Evolutionary conservation across 148 eudicot genomes (phyloP), one percentile per base, ranked within the genome.

Genomic region (Rhododendron ferrugineum): DNA sequence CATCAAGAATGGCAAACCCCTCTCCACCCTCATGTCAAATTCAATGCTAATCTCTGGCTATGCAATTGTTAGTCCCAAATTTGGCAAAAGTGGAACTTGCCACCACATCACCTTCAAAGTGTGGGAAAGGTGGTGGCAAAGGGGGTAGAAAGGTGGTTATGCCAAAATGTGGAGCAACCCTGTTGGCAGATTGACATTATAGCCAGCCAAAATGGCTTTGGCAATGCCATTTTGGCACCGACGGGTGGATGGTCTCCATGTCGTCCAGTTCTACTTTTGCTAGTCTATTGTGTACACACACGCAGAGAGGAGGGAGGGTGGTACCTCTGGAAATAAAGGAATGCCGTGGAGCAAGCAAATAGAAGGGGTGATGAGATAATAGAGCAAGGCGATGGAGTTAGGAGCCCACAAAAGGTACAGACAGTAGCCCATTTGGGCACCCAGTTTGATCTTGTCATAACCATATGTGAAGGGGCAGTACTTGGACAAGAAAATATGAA

Each of bases 391-490:
- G 28, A 91, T 60, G 22, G 88, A 89, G 28, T 47, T 20, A 37
- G 88, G 88, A 44, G 93, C 90, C 91, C 90, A 91, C 4, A 89
- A 49, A 64, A 89, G 91, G 85, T 88, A 88, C 0, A 88, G 36
- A 84, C 90, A 89, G 66, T 88, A 86, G 23, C 93, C 91, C 93
- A 88, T 89, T 79, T 89, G 93, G 13, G 90, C 90, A 47, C 89
- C 90, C 5, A 91, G 66, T 58, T 88, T 86, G 34, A 91, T 89
- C 72, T 86, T 91, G 3, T 90, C 87, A 60, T 34, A 84, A 3
- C 88, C 93, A 79, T 85, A 86, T 30, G 83, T 62, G 85, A 91
- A 88, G 32, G 93, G 93, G 79, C 93, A 89, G 34, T 89, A 84
- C 85, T 87, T 87, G 49, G 91, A 89, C 6, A 83, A 40, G 83